phyloP scores from a whole-genome alignment of 169 alveolate genomes.

The Blepharisma undulans region DNA sequence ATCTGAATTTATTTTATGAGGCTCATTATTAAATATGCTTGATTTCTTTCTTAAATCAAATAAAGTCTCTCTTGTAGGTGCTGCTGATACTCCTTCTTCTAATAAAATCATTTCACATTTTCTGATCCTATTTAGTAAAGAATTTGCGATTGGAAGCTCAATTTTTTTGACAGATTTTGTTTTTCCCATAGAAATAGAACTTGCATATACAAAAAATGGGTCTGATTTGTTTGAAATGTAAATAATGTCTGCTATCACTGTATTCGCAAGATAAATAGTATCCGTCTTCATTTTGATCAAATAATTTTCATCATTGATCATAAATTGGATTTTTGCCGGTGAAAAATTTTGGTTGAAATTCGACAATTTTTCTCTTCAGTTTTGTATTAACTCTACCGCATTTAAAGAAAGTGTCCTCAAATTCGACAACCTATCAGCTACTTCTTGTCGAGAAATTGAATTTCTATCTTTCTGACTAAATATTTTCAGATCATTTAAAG shows the following conservation, averaged over 20 bases:
- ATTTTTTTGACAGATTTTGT: not conserved
- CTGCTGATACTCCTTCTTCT: not conserved
- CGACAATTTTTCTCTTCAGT: slow-evolving; percentile 27
- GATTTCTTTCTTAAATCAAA: not conserved
- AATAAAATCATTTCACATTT: not conserved
- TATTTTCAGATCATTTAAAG: not conserved
- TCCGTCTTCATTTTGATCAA: slow-evolving; percentile 35
- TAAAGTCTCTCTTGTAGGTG: not conserved
- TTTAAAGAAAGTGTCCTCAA: slow-evolving; percentile 14
- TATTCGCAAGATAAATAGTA: not conserved
- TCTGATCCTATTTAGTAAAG: not conserved
- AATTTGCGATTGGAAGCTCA: slow-evolving; percentile 5
- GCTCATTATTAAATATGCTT: not conserved
- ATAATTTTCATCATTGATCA: slow-evolving; percentile 8
- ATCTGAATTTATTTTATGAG: not conserved
- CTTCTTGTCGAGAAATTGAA: not conserved
- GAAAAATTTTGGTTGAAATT: not conserved
- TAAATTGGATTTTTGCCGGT: not conserved
- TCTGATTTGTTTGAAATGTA: slow-evolving; percentile 15
- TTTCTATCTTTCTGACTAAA: not conserved
- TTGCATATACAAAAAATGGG: not conserved
- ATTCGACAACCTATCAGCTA: not conserved
- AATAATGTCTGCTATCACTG: slow-evolving; percentile 15
- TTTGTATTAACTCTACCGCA: slow-evolving; percentile 31
- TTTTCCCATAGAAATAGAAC: not conserved